phyloP scores from a whole-genome alignment of 2,329 filamentous ascomycete species.

The Hypoxylon sp. region DNA sequence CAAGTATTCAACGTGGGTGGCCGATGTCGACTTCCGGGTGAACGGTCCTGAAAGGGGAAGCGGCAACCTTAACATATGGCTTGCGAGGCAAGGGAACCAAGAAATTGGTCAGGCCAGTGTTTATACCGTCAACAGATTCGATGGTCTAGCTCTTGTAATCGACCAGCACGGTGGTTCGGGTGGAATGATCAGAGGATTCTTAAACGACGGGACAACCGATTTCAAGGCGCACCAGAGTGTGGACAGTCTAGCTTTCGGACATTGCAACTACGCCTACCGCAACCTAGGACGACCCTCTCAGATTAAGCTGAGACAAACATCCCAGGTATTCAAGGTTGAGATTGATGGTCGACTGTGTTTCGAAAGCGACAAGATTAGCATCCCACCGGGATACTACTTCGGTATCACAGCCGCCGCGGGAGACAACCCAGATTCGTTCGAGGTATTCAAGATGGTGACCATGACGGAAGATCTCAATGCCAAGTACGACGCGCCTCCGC shows the following conservation, averaged over 20 bases:
- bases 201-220: slow-evolving; percentile 90
- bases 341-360: slow-evolving; percentile 89
- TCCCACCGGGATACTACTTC: slow-evolving; percentile 86
- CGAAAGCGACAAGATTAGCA: slow-evolving; percentile 80
- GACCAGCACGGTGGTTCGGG: slow-evolving; percentile 84
- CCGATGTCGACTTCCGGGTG: slow-evolving; percentile 88
- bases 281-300: slow-evolving; percentile 89
- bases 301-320: slow-evolving; percentile 78
- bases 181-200: slow-evolving; percentile 89
- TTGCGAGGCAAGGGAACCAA: slow-evolving; percentile 77
- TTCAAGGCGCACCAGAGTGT: slow-evolving; percentile 82
- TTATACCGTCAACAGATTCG: slow-evolving; percentile 87
- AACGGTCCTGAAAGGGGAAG: slow-evolving; percentile 87
- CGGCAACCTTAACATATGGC: slow-evolving; percentile 96
- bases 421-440: slow-evolving; percentile 94
- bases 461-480: slow-evolving; percentile 67
- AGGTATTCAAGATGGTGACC: slow-evolving; percentile 88
- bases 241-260: slow-evolving; percentile 90
- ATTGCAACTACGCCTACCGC: slow-evolving; percentile 91
- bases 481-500: slow-evolving; percentile 53
- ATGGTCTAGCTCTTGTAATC: slow-evolving; percentile 89
- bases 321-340: slow-evolving; percentile 78
- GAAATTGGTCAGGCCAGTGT: slow-evolving; percentile 80
- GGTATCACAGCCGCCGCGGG: slow-evolving; percentile 90
- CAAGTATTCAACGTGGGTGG: slow-evolving; percentile 79